Percentiles rank a stretch among this genome's conserved stretches.
Evolutionary conservation across 2,329 filamentous ascomycete genomes (phyloP).

Genomic region (Arachnopeziza araneosa): DNA sequence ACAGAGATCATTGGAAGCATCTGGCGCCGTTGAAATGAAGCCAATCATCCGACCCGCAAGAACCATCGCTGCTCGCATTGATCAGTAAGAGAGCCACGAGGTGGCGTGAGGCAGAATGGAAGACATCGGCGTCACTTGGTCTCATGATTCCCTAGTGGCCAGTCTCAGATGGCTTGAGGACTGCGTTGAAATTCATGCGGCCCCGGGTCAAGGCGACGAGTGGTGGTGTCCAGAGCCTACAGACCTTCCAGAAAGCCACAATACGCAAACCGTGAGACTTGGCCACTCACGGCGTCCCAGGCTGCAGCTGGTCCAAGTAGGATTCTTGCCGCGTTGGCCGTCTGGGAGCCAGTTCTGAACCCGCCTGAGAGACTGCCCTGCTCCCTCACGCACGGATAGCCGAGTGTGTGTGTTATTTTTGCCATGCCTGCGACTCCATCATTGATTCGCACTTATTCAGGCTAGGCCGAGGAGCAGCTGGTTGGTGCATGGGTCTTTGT

Average conservation of each 20-base stretch:
- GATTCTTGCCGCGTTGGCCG: not conserved
- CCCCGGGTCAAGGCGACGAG: not conserved
- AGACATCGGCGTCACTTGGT: constrained; percentile 19
- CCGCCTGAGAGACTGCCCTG: not conserved
- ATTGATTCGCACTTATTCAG: not conserved
- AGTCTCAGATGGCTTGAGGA: constrained; percentile 18
- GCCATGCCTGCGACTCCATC: not conserved
- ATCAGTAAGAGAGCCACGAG: constrained; percentile 22
- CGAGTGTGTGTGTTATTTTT: not conserved
- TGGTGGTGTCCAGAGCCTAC: not conserved
- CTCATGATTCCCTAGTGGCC: constrained; percentile 12
- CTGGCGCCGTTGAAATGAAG: constrained; percentile 7
- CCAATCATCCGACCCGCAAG: not conserved
- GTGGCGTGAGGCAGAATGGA: constrained; percentile 13
- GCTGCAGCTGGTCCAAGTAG: not conserved
- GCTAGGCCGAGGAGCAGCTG: not conserved
- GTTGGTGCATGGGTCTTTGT: too few relatives aligned
- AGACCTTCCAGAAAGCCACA: not conserved
- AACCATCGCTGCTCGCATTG: constrained; percentile 15
- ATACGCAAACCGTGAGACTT: constrained; percentile 17
- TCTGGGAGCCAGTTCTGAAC: not conserved
- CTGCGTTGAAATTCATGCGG: not conserved
- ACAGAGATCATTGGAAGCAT: constrained; percentile 7
- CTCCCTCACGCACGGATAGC: not conserved
- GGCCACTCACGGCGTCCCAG: constrained; percentile 10